Conservation (phyloP, 2,329 filamentous ascomycete genomes). For the Aureobasidium namibiae region DNA sequence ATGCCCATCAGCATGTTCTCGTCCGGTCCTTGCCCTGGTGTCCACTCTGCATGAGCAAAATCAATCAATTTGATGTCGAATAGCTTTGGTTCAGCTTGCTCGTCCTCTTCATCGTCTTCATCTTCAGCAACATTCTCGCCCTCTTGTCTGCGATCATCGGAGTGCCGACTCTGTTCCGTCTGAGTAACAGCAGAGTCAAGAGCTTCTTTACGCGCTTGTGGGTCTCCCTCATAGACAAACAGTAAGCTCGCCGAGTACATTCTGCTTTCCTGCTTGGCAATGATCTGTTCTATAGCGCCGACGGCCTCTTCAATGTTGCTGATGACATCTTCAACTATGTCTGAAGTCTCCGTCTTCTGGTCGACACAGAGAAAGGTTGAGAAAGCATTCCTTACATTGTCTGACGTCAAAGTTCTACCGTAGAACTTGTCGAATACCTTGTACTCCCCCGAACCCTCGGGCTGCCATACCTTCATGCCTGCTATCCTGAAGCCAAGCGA, state of each 20-base stretch:
- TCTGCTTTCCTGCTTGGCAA: constrained; percentile 55
- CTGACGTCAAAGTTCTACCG: constrained; percentile 48
- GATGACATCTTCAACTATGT: constrained; percentile 37
- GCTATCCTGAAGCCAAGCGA: constrained; percentile 56
- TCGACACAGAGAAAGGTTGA: constrained; percentile 47
- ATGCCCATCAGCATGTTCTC: constrained; percentile 74
- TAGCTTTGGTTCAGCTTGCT: constrained; percentile 51
- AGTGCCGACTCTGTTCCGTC: not conserved
- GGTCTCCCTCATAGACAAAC: constrained; percentile 59
- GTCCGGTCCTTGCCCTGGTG: constrained; percentile 72
- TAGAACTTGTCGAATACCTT: constrained; percentile 59
- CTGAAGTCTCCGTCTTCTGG: constrained; percentile 22
- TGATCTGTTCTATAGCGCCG: constrained; percentile 45
- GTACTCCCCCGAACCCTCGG: constrained; percentile 29
- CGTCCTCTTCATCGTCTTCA: constrained; percentile 48
- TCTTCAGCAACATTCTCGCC: constrained; percentile 34
- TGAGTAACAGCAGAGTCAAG: constrained; percentile 5
- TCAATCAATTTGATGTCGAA: constrained; percentile 85
- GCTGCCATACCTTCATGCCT: constrained; percentile 54
- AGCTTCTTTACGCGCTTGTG: constrained; percentile 38
- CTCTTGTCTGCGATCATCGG: constrained; percentile 5
- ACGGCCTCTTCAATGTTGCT: constrained; percentile 34
- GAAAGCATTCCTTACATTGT: constrained; percentile 51
- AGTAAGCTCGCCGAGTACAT: constrained; percentile 61
- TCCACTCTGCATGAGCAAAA: constrained; percentile 88